Base-by-base conservation (phyloP, 176 grass and related monocot genomes). In the Triticum urartu region DNA sequence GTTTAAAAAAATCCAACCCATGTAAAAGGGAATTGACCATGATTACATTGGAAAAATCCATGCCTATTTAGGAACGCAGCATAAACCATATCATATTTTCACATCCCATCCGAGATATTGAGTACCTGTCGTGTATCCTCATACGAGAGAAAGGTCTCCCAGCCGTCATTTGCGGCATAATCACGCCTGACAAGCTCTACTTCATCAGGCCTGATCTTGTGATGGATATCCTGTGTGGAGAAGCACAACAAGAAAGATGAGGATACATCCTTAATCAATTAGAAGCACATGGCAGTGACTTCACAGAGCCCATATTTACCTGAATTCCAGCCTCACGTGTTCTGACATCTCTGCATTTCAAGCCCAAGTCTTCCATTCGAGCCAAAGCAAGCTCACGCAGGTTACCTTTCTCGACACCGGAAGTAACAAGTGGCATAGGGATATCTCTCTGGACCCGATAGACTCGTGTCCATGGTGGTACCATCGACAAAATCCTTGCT, bases 321-420 rank as follows among this genome's bases (percentile, higher is more conserved):
- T 99, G 94, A 91, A 99, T 99, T 84, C 97, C 97, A 42, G 97
- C 94, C 81, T 99, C 97, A n/a, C 92, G 92, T 9, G 94, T 99
- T 89, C 97, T 93, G 58, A 99, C 97, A 90, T 99, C 97, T 79
- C 97, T 85, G 77, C 97, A 99, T 89, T 99, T 99, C 71, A 99
- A 88, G 50, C 97, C 97, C 69, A 99, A 75, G 89, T 99, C 92
- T 82, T 94, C 90, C 94, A 99, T 99, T 86, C 97, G 81, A 28
- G 94, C 94, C 81, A 99, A 91, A 88, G 97, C 97, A 88, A 99
- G 94, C 63, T 96, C 97, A 58, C 97, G 93, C 35, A 99, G 90
- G 76, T 99, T 99, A 77, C 97, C 94, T 80, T 99, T 99, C 87
- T 99, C 97, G 6, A 99, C 97, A 88, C 97, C 94, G 77, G 97